Percentiles rank a stretch among this genome's conserved stretches.
These are phyloP conservation scores for Cordia subcordata DNA, from an alignment of 257 asterid genomes.

Conservation along the genomic window DNA sequence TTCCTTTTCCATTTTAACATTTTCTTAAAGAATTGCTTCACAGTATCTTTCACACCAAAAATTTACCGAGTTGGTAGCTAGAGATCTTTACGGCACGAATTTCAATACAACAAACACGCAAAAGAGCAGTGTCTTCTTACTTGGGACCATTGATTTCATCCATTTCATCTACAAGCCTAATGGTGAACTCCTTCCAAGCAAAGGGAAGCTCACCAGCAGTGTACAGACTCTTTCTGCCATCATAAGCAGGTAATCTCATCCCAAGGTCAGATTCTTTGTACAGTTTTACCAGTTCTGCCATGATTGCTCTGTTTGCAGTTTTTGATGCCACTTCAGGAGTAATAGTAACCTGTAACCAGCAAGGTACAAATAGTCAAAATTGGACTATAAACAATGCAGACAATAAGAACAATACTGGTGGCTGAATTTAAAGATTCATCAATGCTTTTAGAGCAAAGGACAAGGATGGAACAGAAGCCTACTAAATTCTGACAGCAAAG, in stretches of 20 bases:
- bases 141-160: conserved; percentile 74
- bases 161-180: conserved; percentile 82
- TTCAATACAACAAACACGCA: neutral
- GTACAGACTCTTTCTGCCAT: conserved; percentile 88
- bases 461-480: conserved; percentile 17
- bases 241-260: conserved; percentile 91
- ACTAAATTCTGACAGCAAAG: conserved; percentile 33
- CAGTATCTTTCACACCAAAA: neutral
- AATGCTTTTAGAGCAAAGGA: conserved; percentile 38
- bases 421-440: conserved; percentile 32
- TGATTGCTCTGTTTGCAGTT: conserved; percentile 72
- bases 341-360: conserved; percentile 63
- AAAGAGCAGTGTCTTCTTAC: conserved; percentile 31
- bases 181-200: conserved; percentile 74
- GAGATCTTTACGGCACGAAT: neutral
- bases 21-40: too few species aligned
- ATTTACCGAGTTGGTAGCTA: too few species aligned
- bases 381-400: conserved; percentile 10
- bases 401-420: conserved; percentile 25
- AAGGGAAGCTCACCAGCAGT: conserved; percentile 99
- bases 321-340: conserved; percentile 92
- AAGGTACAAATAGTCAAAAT: conserved; percentile 15
- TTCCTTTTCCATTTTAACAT: too few species aligned
- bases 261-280: conserved; percentile 88
- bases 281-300: conserved; percentile 78